Conservation (phyloP, 192 early-diverging fungal genomes). For the Rhizoclosmatium sp. region DNA sequence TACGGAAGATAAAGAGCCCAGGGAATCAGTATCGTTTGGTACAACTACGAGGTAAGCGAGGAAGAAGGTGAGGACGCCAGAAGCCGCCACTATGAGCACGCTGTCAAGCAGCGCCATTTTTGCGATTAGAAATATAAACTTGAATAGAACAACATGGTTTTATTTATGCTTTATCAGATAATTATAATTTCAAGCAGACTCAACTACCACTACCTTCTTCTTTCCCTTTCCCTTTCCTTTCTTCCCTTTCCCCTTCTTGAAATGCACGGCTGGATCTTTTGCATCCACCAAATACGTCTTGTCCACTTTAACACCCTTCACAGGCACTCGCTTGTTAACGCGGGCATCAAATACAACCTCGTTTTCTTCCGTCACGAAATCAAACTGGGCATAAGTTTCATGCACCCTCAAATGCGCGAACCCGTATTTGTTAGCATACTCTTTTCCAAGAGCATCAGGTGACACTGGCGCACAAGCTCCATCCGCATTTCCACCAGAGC, state of each 20-base stretch:
- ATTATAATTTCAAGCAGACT: too few relatives aligned
- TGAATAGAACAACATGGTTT: too few relatives aligned
- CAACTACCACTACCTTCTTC: too few relatives aligned
- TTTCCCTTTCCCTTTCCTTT: too few relatives aligned
- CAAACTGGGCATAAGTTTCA: neutral
- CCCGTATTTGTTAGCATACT: constrained; percentile 13
- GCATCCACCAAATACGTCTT: neutral
- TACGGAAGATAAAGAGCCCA: constrained; percentile 4
- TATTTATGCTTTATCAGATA: too few relatives aligned
- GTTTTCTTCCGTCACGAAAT: constrained; percentile 12
- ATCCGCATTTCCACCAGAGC: constrained; percentile 30
- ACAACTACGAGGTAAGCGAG: constrained; percentile 4
- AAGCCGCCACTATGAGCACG: too few relatives aligned
- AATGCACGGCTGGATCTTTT: neutral
- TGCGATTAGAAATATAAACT: too few relatives aligned
- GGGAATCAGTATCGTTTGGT: neutral
- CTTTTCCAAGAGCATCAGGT: neutral
- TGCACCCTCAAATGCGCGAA: constrained; percentile 16
- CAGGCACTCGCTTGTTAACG: neutral
- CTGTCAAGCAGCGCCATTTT: too few relatives aligned
- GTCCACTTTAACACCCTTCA: neutral
- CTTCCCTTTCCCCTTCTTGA: neutral
- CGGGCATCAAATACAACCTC: constrained; percentile 10
- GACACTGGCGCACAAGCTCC: constrained; percentile 9
- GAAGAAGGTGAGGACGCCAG: neutral